Evolutionary conservation across 169 alveolate genomes (phyloP), one percentile per base, ranked within the genome.

Genomic region (Plasmodium fragile): DNA sequence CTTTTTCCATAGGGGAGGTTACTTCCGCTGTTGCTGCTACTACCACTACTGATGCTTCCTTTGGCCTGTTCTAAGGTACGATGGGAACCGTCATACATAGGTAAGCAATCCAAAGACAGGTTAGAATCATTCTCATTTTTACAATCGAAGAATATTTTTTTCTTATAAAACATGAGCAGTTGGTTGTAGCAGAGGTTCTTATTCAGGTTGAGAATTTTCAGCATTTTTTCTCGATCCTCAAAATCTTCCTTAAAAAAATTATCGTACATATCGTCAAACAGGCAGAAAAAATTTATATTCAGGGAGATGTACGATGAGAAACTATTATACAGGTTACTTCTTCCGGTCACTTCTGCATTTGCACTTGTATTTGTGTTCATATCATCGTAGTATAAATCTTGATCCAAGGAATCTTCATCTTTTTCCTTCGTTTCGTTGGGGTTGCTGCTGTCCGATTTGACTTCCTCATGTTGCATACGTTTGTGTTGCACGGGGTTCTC

Each of bases 251-350:
- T 84, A 84, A 84, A 84, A 73, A 84, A 84, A 34, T 84, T 84
- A 8, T 72, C 84, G 59, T 84, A 84, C 84, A 84, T 84, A 52
- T 84, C 92, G 78, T 84, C 84, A 84, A 84, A 84, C 7, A 84
- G 45, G 30, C 49, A 72, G 70, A 84, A 84, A 6, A 84, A 84
- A 73, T 84, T 73, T 28, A 84, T 84, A 16, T 84, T 84, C 69
- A 84, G 69, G n/a, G 92, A 84, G 22, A 49, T 84, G 59, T 84
- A 71, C 4, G 84, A 84, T 7, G 84, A 72, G 59, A 30, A 84
- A 43, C 52, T n/a, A 11, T 73, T 84, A 41, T 52, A 72, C 36
- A 72, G 43, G 39, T 52, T 75, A 7, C 45, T 30, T 49, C 78
- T 73, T 7, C 30, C 4, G 36, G 4, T 83, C 28, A 25, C 82